Base-by-base conservation (phyloP, 192 early-diverging fungal species). In the Jimgerdemannia flammicorona region DNA sequence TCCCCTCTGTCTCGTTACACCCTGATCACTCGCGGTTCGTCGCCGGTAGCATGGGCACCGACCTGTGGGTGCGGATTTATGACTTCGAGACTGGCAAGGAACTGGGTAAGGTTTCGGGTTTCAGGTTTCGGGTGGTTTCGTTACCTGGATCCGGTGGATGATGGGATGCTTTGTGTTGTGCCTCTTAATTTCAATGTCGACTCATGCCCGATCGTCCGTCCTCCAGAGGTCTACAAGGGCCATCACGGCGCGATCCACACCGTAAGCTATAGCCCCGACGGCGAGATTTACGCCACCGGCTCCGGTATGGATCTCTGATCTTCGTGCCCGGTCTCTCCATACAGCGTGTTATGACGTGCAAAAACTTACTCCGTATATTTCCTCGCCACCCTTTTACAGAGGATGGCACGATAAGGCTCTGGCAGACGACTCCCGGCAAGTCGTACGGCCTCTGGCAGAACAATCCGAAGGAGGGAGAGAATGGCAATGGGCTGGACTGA, bases 241-340 rank as follows among this genome's bases (percentile, higher is more conserved):
- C 95, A 97, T 78, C 95, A 96, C 74, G 95, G 95, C 4, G 91
- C 95, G 0, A 91, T 97, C 44, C 95, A 96, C 70, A 93, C 92
- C 75, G 93, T 93, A 40, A 94, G 92, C 72, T 95, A 95, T 77
- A 97, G 95, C 40, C 95, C 95, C 29, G 95, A 97, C 79, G 95
- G 95, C 43, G 91, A 95, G 68, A 77, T 97, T 19, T 97, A 97
- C 79, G 94, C 95, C 6, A 95, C 94, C 3, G 95, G 95, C 20
- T 94, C 92, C 4, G 84, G 83, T 84, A 78, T 67, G 29, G 29
- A 29, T 29, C 29, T 29, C 29, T 29, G 29, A 29, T 29, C 29
- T 29, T 29, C 29, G 29, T 29, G 29, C 29, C 29, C 29, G 29
- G 29, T 29, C 29, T 29, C 43, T n/a, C 20, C n/a, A 3, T 66